Evolutionary conservation across 805 yeast species (phyloP).

Genomic region (Candida nonsorbophila): DNA sequence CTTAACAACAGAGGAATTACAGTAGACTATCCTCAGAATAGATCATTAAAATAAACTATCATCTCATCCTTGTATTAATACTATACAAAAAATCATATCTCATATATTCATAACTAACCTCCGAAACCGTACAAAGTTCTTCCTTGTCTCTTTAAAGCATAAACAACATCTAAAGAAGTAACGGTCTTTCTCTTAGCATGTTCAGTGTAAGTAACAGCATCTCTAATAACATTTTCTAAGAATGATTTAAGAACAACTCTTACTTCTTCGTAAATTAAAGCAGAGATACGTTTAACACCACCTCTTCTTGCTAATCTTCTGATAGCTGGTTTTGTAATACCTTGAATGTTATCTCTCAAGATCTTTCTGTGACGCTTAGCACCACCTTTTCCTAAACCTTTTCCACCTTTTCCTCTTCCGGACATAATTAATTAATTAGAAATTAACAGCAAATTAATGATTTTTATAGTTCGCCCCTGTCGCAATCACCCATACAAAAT

Average conservation of each 20-base stretch:
- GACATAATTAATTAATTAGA: conserved; percentile 63
- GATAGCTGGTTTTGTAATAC: conserved; percentile 98
- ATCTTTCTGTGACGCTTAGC: conserved; percentile 99
- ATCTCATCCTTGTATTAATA: too few relatives aligned
- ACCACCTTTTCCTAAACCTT: conserved; percentile 99
- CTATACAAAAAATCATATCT: neutral
- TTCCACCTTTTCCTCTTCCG: conserved; percentile 99
- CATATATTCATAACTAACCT: conserved; percentile 67
- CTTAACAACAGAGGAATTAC: conserved; percentile 11
- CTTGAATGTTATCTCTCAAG: conserved; percentile 98
- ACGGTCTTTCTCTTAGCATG: conserved; percentile 99
- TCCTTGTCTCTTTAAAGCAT: conserved; percentile 99
- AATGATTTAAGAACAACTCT: conserved; percentile 92
- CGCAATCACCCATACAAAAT: too few relatives aligned
- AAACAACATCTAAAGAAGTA: conserved; percentile 95
- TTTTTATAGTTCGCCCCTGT: too few relatives aligned
- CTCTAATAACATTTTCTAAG: conserved; percentile 95
- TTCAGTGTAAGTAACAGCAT: conserved; percentile 98
- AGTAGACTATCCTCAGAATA: too few relatives aligned
- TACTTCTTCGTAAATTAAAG: conserved; percentile 96
- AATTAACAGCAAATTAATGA: too few relatives aligned
- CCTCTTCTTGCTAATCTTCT: conserved; percentile 99
- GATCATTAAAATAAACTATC: conserved; percentile 6
- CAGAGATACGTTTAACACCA: conserved; percentile 99
- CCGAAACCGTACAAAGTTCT: conserved; percentile 99